phyloP scores from a whole-genome alignment of 1,139 yeast species.

The Geotrichum macrosporum region DNA sequence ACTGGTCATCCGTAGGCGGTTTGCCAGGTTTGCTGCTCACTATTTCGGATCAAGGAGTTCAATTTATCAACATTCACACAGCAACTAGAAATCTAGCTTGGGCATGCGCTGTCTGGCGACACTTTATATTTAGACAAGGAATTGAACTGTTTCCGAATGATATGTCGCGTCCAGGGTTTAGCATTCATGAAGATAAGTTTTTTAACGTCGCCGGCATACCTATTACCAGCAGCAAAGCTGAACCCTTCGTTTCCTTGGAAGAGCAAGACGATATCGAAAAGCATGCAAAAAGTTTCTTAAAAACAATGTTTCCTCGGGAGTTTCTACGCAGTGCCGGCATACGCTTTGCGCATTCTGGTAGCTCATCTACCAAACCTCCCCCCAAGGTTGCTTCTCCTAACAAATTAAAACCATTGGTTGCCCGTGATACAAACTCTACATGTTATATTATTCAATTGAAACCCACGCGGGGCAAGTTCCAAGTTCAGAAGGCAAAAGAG shows the following conservation, averaged over 20 bases:
- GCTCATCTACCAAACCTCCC: no score
- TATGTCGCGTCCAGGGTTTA: not conserved
- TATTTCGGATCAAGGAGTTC: conserved; percentile 73
- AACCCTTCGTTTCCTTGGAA: not conserved
- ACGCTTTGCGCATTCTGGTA: no score
- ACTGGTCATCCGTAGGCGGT: conserved; percentile 80
- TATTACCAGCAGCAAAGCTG: conserved; percentile 7
- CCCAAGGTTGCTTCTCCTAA: not conserved
- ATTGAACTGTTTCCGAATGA: conserved; percentile 42
- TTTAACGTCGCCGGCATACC: conserved; percentile 53
- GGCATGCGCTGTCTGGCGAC: conserved; percentile 75
- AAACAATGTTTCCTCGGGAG: conserved; percentile 24
- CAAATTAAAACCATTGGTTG: not conserved
- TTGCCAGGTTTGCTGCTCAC: conserved; percentile 85
- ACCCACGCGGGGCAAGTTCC: conserved; percentile 75
- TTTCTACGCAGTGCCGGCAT: conserved; percentile 7
- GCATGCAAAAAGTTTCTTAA: conserved; percentile 20
- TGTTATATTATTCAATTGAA: conserved; percentile 63
- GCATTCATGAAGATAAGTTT: conserved; percentile 46
- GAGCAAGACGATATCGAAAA: conserved; percentile 15
- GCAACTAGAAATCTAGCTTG: conserved; percentile 46
- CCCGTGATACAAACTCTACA: conserved; percentile 33
- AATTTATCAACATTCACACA: conserved; percentile 45
- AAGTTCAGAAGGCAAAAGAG: conserved; percentile 57
- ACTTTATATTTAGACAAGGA: conserved; percentile 81